A percentile compares a stretch with the other conserved stretches of the same genome.
These are phyloP conservation scores for Mortierella alpina DNA, from an alignment of 192 early-diverging fungal species.

Conservation along the genomic window DNA sequence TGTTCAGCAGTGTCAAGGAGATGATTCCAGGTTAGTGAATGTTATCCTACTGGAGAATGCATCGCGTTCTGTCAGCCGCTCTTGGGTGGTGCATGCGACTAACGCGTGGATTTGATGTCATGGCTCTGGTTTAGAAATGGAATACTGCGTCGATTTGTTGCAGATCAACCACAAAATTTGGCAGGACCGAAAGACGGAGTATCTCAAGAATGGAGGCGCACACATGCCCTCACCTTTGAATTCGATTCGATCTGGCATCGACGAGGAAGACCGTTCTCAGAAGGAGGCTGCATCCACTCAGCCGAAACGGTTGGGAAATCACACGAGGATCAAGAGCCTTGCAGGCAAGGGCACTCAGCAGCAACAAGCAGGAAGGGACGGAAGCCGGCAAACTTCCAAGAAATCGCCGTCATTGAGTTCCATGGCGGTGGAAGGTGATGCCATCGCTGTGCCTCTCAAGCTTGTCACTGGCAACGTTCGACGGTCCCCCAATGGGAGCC, in stretches of 20 bases:
- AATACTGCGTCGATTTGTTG: slow-evolving; percentile 47
- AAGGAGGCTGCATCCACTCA: background rate
- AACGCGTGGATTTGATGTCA: background rate
- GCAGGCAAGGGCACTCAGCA: too few relatives aligned
- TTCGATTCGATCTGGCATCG: background rate
- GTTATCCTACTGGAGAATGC: background rate
- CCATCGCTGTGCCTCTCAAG: background rate
- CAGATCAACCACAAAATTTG: slow-evolving; percentile 51
- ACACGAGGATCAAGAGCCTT: too few relatives aligned
- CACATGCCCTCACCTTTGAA: background rate
- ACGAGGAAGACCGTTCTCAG: slow-evolving; percentile 7
- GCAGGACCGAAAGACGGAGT: slow-evolving; percentile 47
- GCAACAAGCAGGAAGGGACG: too few relatives aligned
- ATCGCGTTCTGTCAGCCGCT: background rate
- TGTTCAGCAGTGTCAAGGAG: slow-evolving; percentile 59
- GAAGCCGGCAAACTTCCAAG: background rate
- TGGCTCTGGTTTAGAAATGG: slow-evolving; percentile 39
- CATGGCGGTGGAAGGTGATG: background rate
- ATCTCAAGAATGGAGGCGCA: slow-evolving; percentile 30
- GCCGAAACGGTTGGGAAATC: too few relatives aligned
- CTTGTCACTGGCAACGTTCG: background rate
- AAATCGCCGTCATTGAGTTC: background rate
- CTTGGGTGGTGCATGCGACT: background rate
- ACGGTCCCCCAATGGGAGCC: slow-evolving; percentile 1
- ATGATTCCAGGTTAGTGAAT: slow-evolving; percentile 55